These are phyloP conservation scores for Mycena capillaripes DNA, from an alignment of 768 basidiomycete genomes.

Conservation along the genomic window DNA sequence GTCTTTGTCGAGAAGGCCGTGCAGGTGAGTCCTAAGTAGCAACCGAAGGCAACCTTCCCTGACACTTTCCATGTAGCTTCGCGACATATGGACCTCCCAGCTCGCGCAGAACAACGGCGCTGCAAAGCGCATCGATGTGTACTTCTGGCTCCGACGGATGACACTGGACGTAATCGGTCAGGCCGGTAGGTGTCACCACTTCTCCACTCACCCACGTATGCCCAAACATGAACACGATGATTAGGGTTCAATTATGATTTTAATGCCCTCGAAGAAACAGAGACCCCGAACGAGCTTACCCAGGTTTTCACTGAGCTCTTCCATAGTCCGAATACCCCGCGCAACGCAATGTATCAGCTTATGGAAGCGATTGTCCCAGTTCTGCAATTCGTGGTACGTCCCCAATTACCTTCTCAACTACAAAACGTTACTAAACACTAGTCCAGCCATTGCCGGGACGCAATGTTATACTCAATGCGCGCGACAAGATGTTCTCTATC, in stretches of 20 bases:
- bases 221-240: neutral
- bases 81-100: constrained; percentile 48
- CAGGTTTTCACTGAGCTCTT: constrained; percentile 50
- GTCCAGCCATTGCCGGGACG: constrained; percentile 3
- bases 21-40: constrained; percentile 39
- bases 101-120: constrained; percentile 34
- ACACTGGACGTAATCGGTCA: constrained; percentile 60
- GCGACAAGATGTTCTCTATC: constrained; percentile 50
- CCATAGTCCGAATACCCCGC: constrained; percentile 3
- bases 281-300: constrained; percentile 45
- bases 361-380: constrained; percentile 45
- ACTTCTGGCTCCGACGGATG: constrained; percentile 49
- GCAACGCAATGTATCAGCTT: constrained; percentile 27
- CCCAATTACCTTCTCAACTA: neutral
- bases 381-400: constrained; percentile 43
- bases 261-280: constrained; percentile 24
- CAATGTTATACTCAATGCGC: constrained; percentile 37
- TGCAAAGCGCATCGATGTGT: constrained; percentile 45
- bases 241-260: constrained; percentile 21
- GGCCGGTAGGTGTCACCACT: constrained; percentile 45
- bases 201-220: neutral
- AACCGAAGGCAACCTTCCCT: neutral
- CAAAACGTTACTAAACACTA: neutral
- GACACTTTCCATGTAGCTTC: constrained; percentile 42
- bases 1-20: constrained; percentile 53